phyloP scores from a whole-genome alignment of 192 early-diverging fungal species.

The Coemansia sp. region DNA sequence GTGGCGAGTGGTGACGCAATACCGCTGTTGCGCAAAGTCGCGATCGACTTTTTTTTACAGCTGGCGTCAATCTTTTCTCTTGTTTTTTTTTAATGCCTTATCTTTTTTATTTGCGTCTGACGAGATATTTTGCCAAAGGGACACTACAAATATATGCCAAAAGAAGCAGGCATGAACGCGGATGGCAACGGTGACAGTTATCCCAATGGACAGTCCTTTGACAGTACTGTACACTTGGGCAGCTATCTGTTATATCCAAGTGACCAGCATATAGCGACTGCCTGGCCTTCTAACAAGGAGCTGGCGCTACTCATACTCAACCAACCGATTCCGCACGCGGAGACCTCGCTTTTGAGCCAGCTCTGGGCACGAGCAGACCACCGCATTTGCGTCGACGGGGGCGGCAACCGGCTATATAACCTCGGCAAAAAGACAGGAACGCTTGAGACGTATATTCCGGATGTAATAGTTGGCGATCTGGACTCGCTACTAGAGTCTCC shows the following conservation, averaged over 20 bases:
- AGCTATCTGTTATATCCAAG: conserved; percentile 33
- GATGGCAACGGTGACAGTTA: not conserved
- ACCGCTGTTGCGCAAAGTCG: no score
- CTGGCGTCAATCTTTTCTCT: not conserved
- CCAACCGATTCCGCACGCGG: conserved; percentile 58
- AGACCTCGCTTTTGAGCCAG: conserved; percentile 24
- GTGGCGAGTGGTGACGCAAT: conserved; percentile 28
- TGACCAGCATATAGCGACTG: not conserved
- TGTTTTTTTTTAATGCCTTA: no score
- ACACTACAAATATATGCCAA: not conserved
- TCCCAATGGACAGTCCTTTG: not conserved
- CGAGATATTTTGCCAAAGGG: not conserved
- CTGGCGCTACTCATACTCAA: conserved; percentile 73
- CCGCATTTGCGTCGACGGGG: conserved; percentile 85
- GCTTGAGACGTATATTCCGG: conserved; percentile 49
- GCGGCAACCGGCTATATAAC: conserved; percentile 83
- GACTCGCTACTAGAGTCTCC: conserved; percentile 73
- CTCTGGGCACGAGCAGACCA: conserved; percentile 48
- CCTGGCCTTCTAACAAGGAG: conserved; percentile 19
- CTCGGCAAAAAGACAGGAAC: conserved; percentile 48
- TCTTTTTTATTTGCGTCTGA: not conserved
- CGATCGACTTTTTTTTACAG: not conserved
- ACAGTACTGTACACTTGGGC: conserved; percentile 12
- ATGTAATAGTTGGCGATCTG: conserved; percentile 82
- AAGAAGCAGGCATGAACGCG: not conserved